A percentile compares a stretch with the other conserved stretches of the same genome.
phyloP scores from a whole-genome alignment of 768 basidiomycete species.

The Lactifluus pinguis region DNA sequence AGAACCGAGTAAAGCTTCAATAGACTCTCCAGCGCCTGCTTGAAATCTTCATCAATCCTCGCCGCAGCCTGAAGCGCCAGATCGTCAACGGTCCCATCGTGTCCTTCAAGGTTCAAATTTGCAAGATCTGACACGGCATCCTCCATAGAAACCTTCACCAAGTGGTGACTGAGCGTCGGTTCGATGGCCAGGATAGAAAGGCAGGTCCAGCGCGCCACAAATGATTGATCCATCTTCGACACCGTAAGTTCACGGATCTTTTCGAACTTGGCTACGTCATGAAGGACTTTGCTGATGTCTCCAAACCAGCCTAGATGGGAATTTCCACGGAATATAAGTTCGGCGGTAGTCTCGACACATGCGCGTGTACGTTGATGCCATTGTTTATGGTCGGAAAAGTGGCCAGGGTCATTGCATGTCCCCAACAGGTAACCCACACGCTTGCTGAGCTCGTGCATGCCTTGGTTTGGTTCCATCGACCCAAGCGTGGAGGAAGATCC shows the following conservation, averaged over 20 bases:
- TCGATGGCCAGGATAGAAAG: not conserved
- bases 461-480: not conserved
- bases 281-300: not conserved
- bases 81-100: not conserved
- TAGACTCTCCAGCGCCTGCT: not conserved
- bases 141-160: not conserved
- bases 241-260: not conserved
- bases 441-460: not conserved
- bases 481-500: not conserved
- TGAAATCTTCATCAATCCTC: not conserved
- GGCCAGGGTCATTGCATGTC: conserved; percentile 1
- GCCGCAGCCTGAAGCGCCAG: not conserved
- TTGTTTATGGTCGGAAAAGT: not conserved
- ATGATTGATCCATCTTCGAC: no score
- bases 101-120: not conserved
- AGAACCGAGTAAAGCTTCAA: no score
- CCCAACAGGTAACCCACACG: not conserved
- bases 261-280: not conserved
- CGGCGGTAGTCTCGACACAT: not conserved
- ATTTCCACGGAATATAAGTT: not conserved
- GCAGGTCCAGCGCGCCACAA: no score
- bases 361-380: conserved; percentile 4
- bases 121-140: not conserved
- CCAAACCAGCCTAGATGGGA: conserved; percentile 2
- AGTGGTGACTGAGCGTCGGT: not conserved